These are phyloP conservation scores for Phaeosphaeria sp. DNA, from an alignment of 2,329 filamentous ascomycete genomes.

Conservation along the genomic window DNA sequence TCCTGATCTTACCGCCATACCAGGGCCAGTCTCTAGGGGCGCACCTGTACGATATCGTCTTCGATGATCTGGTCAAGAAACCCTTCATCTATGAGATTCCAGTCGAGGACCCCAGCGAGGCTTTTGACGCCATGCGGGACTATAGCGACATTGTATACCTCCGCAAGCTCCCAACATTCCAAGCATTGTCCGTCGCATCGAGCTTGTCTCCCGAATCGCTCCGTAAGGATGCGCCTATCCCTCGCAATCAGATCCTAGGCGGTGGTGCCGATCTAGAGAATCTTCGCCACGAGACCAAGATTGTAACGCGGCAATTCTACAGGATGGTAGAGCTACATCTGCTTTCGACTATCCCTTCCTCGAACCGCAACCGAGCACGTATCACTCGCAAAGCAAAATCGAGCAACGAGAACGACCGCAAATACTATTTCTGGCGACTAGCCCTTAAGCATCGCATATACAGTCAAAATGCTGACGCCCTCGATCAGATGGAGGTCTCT, in stretches of 20 bases:
- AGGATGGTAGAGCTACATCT: conserved; percentile 78
- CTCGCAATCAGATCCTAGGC: conserved; percentile 63
- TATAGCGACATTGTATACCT: conserved; percentile 74
- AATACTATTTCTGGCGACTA: conserved; percentile 74
- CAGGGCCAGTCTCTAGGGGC: conserved; percentile 81
- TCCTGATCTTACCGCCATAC: conserved; percentile 86
- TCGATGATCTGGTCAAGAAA: conserved; percentile 70
- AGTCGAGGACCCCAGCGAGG: conserved; percentile 91
- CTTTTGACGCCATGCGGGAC: conserved; percentile 81
- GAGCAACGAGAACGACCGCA: conserved; percentile 64
- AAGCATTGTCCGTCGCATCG: conserved; percentile 59
- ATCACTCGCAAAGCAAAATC: conserved; percentile 53
- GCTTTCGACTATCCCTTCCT: conserved; percentile 61
- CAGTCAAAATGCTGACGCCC: conserved; percentile 73
- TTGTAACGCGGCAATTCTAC: conserved; percentile 76
- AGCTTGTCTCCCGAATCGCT: conserved; percentile 59
- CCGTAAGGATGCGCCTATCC: conserved; percentile 58
- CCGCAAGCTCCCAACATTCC: conserved; percentile 64
- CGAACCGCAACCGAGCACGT: conserved; percentile 56
- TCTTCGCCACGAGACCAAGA: conserved; percentile 70
- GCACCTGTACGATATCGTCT: conserved; percentile 81
- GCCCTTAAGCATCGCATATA: conserved; percentile 80
- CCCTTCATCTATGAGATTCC: conserved; percentile 80
- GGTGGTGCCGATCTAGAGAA: conserved; percentile 59
- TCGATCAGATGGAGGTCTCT: conserved; percentile 66